Evolutionary conservation across 495 filamentous ascomycete genomes (phyloP).

Genomic region (Apiosordaria backusii): DNA sequence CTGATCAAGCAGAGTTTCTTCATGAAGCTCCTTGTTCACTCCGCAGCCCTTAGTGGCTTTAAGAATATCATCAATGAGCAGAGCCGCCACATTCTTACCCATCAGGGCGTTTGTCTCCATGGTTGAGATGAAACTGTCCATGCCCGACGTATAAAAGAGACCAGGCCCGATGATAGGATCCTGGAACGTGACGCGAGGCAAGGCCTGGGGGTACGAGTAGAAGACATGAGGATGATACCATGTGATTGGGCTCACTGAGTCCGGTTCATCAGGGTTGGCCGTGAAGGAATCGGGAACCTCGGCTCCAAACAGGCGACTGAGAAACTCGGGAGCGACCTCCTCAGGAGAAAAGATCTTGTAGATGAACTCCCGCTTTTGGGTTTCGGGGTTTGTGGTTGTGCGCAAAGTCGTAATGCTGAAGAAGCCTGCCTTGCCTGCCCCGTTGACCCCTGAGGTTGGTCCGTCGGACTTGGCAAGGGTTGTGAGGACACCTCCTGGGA

Average conservation of each 20-base stretch:
- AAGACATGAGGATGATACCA: constrained; percentile 74
- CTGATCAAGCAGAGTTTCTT: background rate
- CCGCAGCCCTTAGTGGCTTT: constrained; percentile 9
- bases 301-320: constrained; percentile 50
- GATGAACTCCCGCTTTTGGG: constrained; percentile 63
- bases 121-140: constrained; percentile 92
- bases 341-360: constrained; percentile 95
- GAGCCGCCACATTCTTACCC: constrained; percentile 87
- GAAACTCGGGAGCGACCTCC: constrained; percentile 58
- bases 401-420: constrained; percentile 81
- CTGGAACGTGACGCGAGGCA: constrained; percentile 84
- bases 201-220: constrained; percentile 78
- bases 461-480: constrained; percentile 64
- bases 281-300: constrained; percentile 40
- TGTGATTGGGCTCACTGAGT: constrained; percentile 52
- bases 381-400: constrained; percentile 55
- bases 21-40: background rate
- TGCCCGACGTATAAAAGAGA: constrained; percentile 88
- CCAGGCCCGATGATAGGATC: constrained; percentile 63
- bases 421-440: constrained; percentile 70
- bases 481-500: constrained; percentile 76
- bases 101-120: constrained; percentile 98
- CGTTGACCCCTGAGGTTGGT: constrained; percentile 42
- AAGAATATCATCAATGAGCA: constrained; percentile 61
- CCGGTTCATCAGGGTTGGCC: constrained; percentile 1